These are phyloP conservation scores for Candida boidinii DNA, from an alignment of 805 yeast species.

Conservation along the genomic window DNA sequence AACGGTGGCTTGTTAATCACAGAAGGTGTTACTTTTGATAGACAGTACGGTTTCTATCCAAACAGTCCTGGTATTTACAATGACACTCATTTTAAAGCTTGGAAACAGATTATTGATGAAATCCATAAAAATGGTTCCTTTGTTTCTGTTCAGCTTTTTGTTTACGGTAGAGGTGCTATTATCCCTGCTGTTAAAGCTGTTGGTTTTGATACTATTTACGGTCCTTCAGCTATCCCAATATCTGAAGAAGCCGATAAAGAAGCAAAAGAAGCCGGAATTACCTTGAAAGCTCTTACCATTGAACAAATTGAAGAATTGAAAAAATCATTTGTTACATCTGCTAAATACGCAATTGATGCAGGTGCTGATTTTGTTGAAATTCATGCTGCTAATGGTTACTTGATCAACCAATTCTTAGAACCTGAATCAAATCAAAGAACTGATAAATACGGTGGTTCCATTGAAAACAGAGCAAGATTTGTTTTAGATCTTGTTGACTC, in stretches of 20 bases:
- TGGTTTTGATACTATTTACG: slow-evolving; percentile 4
- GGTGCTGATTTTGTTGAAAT: slow-evolving; percentile 33
- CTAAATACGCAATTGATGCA: slow-evolving; percentile 19
- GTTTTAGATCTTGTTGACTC: slow-evolving; percentile 41
- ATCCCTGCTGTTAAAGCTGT: slow-evolving; percentile 17
- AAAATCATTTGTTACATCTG: slow-evolving; percentile 18
- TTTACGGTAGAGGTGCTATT: slow-evolving; percentile 34
- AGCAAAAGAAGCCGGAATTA: slow-evolving; percentile 23
- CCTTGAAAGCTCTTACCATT: slow-evolving; percentile 33
- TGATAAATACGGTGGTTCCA: slow-evolving; percentile 35
- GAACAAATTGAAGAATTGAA: slow-evolving; percentile 33
- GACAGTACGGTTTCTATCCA: slow-evolving; percentile 31
- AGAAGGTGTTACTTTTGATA: slow-evolving; percentile 49
- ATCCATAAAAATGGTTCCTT: slow-evolving; percentile 35
- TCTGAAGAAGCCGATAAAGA: slow-evolving; percentile 4
- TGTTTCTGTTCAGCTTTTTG: slow-evolving; percentile 32
- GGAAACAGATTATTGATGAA: slow-evolving; percentile 37
- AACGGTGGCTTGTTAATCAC: slow-evolving; percentile 56
- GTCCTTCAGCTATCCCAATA: slow-evolving; percentile 18
- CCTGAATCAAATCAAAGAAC: slow-evolving; percentile 25
- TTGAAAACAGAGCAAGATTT: slow-evolving; percentile 33
- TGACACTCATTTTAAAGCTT: slow-evolving; percentile 36
- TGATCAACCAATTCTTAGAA: slow-evolving; percentile 30
- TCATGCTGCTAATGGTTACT: slow-evolving; percentile 31
- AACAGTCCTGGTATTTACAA: slow-evolving; percentile 43